These are phyloP conservation scores for Ogataea ganodermae DNA, from an alignment of 805 yeast species.

Conservation along the genomic window DNA sequence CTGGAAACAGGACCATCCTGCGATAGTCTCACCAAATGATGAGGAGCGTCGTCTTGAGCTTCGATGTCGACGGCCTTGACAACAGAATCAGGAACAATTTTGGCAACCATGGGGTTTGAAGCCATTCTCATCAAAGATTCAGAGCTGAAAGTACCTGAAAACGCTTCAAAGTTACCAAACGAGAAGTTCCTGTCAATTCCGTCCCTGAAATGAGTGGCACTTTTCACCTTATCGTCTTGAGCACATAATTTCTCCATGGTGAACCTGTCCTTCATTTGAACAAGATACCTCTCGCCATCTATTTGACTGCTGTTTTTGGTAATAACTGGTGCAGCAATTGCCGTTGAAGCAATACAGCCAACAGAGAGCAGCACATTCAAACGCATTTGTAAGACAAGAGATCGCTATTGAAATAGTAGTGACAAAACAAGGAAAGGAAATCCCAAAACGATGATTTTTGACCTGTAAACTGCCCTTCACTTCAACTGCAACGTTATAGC, in stretches of 20 bases:
- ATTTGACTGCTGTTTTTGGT: constrained; percentile 6
- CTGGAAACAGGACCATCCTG: constrained; percentile 39
- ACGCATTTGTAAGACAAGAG: background rate
- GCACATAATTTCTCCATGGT: constrained; percentile 50
- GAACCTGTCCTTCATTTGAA: constrained; percentile 52
- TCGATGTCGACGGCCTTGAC: constrained; percentile 55
- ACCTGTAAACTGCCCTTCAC: background rate
- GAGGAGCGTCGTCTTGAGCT: constrained; percentile 42
- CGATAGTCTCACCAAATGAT: constrained; percentile 65
- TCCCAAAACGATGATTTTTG: background rate
- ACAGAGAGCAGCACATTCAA: background rate
- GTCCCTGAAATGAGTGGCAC: constrained; percentile 45
- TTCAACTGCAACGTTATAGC: too few relatives aligned
- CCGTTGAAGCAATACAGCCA: background rate
- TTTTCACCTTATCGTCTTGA: constrained; percentile 40
- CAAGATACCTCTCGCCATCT: constrained; percentile 40
- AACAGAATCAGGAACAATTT: constrained; percentile 65
- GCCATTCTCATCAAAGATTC: constrained; percentile 49
- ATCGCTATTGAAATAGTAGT: constrained; percentile 7
- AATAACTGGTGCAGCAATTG: constrained; percentile 9
- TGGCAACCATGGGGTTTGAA: constrained; percentile 63
- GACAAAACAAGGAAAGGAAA: background rate
- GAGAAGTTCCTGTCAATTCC: constrained; percentile 55
- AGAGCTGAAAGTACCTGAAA: constrained; percentile 61
- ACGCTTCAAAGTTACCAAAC: constrained; percentile 71